These are phyloP conservation scores for Lactifluus volemus DNA, from an alignment of 768 basidiomycete species.

Conservation along the genomic window DNA sequence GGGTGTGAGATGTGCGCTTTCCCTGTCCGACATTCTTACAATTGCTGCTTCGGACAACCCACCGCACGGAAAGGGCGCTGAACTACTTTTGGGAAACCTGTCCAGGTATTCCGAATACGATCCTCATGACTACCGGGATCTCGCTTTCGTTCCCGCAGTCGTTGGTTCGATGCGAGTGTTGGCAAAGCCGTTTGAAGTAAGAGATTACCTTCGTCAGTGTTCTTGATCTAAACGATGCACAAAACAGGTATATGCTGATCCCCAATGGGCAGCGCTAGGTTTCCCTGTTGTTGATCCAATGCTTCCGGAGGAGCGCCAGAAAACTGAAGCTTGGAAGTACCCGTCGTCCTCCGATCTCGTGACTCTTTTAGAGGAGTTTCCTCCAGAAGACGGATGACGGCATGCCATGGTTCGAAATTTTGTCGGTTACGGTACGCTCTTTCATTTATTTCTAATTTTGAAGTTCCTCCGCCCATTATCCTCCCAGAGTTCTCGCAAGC, in stretches of 20 bases:
- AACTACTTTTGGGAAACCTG: constrained; percentile 79
- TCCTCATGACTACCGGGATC: constrained; percentile 41
- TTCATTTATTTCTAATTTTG: neutral
- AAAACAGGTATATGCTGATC: constrained; percentile 57
- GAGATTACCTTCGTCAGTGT: constrained; percentile 8
- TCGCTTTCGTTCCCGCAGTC: constrained; percentile 75
- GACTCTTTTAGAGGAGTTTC: constrained; percentile 45
- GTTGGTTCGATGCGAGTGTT: constrained; percentile 43
- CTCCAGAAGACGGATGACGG: constrained; percentile 46
- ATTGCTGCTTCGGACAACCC: constrained; percentile 54
- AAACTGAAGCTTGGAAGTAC: constrained; percentile 66
- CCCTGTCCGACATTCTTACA: constrained; percentile 52
- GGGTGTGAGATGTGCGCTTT: constrained; percentile 61
- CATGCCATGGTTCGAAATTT: constrained; percentile 58
- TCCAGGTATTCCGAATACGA: constrained; percentile 52
- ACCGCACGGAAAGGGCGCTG: constrained; percentile 51
- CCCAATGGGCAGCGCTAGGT: constrained; percentile 65
- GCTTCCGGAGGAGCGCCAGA: constrained; percentile 37
- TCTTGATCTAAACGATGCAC: neutral
- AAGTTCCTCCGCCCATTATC: neutral
- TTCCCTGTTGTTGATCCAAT: constrained; percentile 57
- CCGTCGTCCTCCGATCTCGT: constrained; percentile 59
- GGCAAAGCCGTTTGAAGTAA: constrained; percentile 58
- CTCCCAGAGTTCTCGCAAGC: constrained; percentile 45
- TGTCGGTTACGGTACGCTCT: constrained; percentile 47